phyloP scores from a whole-genome alignment of 441 rosid genomes.

The Syzygium malaccense region DNA sequence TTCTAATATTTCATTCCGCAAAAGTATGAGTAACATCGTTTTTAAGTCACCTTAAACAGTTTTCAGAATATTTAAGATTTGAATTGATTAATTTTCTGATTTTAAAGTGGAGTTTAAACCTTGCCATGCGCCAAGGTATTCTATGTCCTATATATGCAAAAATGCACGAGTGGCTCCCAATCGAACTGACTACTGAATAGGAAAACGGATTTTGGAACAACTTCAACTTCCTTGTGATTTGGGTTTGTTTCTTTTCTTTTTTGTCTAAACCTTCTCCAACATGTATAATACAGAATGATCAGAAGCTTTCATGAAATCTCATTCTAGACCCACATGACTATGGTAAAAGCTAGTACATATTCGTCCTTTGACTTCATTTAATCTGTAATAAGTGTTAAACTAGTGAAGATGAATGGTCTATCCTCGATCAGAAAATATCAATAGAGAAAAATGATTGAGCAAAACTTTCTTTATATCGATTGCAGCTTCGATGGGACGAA shows the following conservation, averaged over 20 bases:
- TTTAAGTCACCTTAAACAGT: neutral
- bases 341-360: neutral
- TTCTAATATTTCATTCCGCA: neutral
- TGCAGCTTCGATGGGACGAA: conserved; percentile 45
- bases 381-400: neutral
- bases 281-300: neutral
- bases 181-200: neutral
- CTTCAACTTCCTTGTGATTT: neutral
- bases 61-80: neutral
- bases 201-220: neutral
- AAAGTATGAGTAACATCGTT: neutral
- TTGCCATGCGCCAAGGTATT: neutral
- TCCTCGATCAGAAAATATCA: neutral
- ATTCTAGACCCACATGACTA: neutral
- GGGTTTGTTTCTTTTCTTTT: neutral
- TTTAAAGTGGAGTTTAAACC: neutral
- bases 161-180: neutral
- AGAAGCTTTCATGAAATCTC: neutral
- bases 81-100: neutral
- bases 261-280: neutral
- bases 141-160: neutral
- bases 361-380: neutral
- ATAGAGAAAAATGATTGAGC: neutral
- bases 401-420: neutral
- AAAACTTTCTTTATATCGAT: neutral